Conservation (phyloP, 78 protist species). For the Emiliania huxleyi region DNA sequence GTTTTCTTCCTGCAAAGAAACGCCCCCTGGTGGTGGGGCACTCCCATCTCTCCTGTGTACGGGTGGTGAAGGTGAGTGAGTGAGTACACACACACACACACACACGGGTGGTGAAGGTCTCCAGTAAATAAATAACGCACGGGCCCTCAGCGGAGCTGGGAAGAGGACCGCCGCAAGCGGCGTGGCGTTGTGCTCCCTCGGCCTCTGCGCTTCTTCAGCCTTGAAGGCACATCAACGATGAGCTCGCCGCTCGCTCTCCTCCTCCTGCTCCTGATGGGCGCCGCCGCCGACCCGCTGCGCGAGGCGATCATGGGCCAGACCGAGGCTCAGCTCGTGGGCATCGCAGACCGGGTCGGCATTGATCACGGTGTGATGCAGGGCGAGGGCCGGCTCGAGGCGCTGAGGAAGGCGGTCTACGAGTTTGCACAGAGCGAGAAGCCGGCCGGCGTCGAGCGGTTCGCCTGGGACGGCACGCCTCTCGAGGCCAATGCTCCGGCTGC, state of each 20-base stretch:
- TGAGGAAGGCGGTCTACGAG: background rate
- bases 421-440: background rate
- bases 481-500: background rate
- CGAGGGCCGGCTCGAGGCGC: background rate
- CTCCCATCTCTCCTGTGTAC: too few relatives aligned
- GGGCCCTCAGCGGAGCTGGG: too few relatives aligned
- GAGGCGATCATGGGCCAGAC: background rate
- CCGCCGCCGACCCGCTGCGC: background rate
- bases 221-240: too few relatives aligned
- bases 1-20: too few relatives aligned
- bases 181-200: too few relatives aligned
- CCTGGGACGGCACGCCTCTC: background rate
- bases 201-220: too few relatives aligned
- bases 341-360: background rate
- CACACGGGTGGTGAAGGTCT: too few relatives aligned
- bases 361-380: background rate
- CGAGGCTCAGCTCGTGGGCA: background rate
- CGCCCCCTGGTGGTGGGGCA: too few relatives aligned
- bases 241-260: background rate
- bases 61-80: too few relatives aligned
- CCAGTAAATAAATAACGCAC: too few relatives aligned
- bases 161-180: too few relatives aligned
- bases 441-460: background rate
- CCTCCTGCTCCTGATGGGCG: background rate
- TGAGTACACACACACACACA: too few relatives aligned